Conservation (phyloP, 2,329 filamentous ascomycete genomes). For the Paraconiothyrium brasiliense region DNA sequence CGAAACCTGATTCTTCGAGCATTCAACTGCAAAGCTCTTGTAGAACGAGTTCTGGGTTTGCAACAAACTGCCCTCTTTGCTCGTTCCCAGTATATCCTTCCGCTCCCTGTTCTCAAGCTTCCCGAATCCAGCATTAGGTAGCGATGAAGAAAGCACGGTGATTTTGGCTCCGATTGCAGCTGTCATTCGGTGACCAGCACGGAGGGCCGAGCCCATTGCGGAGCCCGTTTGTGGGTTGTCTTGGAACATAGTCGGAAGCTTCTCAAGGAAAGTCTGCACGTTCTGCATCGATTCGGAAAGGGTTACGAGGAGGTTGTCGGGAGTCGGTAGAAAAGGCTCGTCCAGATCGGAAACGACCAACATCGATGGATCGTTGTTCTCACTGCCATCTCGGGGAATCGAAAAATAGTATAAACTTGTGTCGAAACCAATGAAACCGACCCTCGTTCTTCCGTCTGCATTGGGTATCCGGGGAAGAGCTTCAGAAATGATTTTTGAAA, state of each 20-base stretch:
- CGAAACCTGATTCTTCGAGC: conserved; percentile 97
- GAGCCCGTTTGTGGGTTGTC: conserved; percentile 88
- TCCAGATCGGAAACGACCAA: conserved; percentile 94
- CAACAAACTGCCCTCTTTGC: conserved; percentile 85
- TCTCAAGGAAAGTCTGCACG: conserved; percentile 89
- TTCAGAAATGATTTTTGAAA: conserved; percentile 91
- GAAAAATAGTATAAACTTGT: conserved; percentile 96
- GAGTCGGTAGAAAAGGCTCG: conserved; percentile 94
- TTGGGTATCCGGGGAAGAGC: conserved; percentile 98
- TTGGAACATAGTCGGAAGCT: conserved; percentile 96
- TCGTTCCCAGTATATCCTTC: conserved; percentile 98
- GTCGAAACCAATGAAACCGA: conserved; percentile 96
- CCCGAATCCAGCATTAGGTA: conserved; percentile 89
- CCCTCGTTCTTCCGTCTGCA: conserved; percentile 83
- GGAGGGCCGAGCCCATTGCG: conserved; percentile 93
- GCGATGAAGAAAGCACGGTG: conserved; percentile 85
- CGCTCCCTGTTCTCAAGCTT: conserved; percentile 88
- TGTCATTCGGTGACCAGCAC: conserved; percentile 95
- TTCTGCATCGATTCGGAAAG: conserved; percentile 88
- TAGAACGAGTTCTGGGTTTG: conserved; percentile 97
- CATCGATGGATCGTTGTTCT: conserved; percentile 87
- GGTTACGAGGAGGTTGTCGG: conserved; percentile 88
- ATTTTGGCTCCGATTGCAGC: conserved; percentile 95
- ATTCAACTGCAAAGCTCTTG: conserved; percentile 98
- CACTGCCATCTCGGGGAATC: conserved; percentile 86